Evolutionary conservation across 2,329 filamentous ascomycete genomes (phyloP).

Genomic region (Fusarium tricinctum): DNA sequence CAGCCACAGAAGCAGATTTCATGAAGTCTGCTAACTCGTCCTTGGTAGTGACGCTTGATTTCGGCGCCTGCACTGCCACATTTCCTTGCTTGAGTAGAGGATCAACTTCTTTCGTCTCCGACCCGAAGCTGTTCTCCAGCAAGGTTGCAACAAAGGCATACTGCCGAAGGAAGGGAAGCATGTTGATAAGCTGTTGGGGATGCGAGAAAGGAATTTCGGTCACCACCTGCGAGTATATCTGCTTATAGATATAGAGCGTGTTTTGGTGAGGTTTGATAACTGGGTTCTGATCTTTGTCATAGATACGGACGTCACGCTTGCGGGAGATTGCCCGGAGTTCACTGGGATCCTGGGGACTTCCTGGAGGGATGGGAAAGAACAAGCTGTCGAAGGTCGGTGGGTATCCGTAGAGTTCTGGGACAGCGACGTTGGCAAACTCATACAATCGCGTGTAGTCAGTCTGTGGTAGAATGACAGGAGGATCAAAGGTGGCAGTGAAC

Average conservation of each 20-base stretch:
- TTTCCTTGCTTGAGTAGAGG: constrained; percentile 16
- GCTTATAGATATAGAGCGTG: constrained; percentile 77
- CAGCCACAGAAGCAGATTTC: constrained; percentile 15
- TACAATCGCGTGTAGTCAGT: constrained; percentile 74
- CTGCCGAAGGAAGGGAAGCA: constrained; percentile 81
- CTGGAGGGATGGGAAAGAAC: constrained; percentile 67
- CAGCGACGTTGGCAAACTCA: constrained; percentile 65
- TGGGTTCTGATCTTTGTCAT: constrained; percentile 51
- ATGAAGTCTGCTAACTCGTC: constrained; percentile 55
- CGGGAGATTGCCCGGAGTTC: constrained; percentile 70
- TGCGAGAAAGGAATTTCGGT: constrained; percentile 81
- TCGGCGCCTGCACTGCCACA: background rate
- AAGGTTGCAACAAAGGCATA: constrained; percentile 79
- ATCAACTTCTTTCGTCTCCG: constrained; percentile 49
- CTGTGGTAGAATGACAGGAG: constrained; percentile 78
- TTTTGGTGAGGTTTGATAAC: constrained; percentile 64
- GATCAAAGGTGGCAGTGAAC: constrained; percentile 81
- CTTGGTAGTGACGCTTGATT: constrained; percentile 48
- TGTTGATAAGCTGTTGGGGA: constrained; percentile 79
- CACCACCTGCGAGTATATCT: constrained; percentile 77
- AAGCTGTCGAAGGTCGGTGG: constrained; percentile 70
- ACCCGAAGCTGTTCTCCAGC: constrained; percentile 72
- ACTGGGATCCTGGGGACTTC: constrained; percentile 66
- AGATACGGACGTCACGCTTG: constrained; percentile 62
- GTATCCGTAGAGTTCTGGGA: constrained; percentile 53